These are phyloP conservation scores for Metschnikowia hibisci DNA, from an alignment of 805 yeast genomes.

Conservation along the genomic window DNA sequence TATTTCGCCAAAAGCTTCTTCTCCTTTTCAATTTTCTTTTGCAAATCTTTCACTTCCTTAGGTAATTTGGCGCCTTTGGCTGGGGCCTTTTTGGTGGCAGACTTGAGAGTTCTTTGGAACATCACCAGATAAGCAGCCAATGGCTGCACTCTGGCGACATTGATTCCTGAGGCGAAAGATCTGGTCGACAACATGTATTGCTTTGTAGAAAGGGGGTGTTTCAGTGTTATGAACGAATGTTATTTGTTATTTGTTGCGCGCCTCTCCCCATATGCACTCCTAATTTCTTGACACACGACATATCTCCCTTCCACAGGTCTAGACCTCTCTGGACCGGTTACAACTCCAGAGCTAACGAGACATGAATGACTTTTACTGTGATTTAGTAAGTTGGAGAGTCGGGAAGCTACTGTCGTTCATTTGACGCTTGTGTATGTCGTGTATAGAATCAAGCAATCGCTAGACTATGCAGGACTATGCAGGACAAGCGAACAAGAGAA, in stretches of 20 bases:
- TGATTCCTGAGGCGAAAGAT: neutral
- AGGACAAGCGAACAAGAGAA: too few relatives aligned
- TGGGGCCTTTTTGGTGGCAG: neutral
- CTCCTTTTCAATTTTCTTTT: constrained; percentile 21
- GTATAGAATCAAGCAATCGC: too few relatives aligned
- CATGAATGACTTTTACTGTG: too few relatives aligned
- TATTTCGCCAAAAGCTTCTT: constrained; percentile 9
- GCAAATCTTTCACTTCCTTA: constrained; percentile 9
- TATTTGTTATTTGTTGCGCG: neutral
- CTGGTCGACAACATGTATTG: neutral
- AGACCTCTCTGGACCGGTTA: too few relatives aligned
- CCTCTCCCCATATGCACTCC: neutral
- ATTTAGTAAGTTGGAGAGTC: too few relatives aligned
- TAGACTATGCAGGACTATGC: too few relatives aligned
- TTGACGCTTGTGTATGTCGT: too few relatives aligned
- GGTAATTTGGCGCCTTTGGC: neutral
- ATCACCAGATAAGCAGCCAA: constrained; percentile 1
- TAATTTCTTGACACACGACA: too few relatives aligned
- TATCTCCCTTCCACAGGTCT: too few relatives aligned
- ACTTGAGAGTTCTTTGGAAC: constrained; percentile 4
- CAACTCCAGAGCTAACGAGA: too few relatives aligned
- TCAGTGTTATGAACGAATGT: too few relatives aligned
- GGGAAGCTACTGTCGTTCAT: too few relatives aligned
- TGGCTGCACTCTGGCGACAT: neutral
- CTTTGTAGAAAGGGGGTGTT: neutral